Conservation (phyloP, 257 asterid genomes). For the Solanum gracilifrons region DNA sequence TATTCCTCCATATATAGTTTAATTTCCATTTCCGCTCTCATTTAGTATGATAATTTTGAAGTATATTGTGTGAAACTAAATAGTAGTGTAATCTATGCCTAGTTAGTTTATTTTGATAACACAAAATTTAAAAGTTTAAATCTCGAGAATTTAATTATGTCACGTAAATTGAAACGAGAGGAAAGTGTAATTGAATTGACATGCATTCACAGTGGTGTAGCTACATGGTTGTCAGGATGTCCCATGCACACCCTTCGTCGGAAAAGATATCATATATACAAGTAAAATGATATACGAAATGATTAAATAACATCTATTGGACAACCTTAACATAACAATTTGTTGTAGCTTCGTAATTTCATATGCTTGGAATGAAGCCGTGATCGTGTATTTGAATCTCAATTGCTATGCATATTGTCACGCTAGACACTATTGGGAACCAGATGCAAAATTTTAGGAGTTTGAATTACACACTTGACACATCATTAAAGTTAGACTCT, state of each 20-base stretch:
- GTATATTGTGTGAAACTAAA: not conserved
- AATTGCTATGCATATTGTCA: not conserved
- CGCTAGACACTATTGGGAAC: not conserved
- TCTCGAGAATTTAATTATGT: too few species aligned
- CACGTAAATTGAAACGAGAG: not conserved
- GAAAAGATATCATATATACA: too few species aligned
- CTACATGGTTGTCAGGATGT: too few species aligned
- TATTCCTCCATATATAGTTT: not conserved
- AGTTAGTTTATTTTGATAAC: too few species aligned
- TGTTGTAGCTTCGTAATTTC: too few species aligned
- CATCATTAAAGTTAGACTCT: not conserved
- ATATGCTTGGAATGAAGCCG: too few species aligned
- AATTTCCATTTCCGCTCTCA: not conserved
- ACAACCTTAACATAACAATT: too few species aligned
- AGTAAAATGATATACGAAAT: too few species aligned
- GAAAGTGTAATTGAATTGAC: not conserved
- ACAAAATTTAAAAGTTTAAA: not conserved
- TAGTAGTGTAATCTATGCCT: not conserved
- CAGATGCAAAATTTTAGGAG: not conserved
- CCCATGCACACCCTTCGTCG: rapidly evolving
- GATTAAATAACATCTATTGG: too few species aligned
- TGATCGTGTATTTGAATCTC: too few species aligned
- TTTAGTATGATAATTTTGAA: too few species aligned
- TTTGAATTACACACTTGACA: not conserved
- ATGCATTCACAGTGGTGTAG: not conserved